These are phyloP conservation scores for Sclerotinia subarctica DNA, from an alignment of 2,329 filamentous ascomycete species.

Conservation along the genomic window DNA sequence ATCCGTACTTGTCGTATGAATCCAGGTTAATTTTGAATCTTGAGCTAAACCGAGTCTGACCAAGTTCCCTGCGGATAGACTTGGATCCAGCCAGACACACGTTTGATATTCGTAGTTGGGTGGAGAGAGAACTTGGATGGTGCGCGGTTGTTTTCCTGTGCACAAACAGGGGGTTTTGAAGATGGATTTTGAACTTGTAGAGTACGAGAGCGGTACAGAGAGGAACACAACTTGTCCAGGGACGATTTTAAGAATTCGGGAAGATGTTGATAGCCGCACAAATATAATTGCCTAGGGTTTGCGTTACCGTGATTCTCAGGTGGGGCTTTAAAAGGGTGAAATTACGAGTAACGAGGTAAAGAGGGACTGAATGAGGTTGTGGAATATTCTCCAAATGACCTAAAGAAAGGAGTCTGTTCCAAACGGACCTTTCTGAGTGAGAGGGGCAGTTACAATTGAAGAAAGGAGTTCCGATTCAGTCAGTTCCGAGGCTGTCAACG, in stretches of 20 bases:
- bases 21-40: background rate
- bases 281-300: background rate
- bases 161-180: background rate
- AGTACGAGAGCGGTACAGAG: background rate
- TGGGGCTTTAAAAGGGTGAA: background rate
- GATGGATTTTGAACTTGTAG: background rate
- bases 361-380: background rate
- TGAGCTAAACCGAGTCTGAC: background rate
- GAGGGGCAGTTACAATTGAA: too few species aligned
- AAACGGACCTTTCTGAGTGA: too few species aligned
- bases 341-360: background rate
- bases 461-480: background rate
- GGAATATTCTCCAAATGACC: background rate
- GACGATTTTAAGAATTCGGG: background rate
- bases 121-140: background rate
- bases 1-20: background rate
- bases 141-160: background rate
- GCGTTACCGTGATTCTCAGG: background rate
- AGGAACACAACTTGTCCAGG: background rate
- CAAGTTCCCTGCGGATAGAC: background rate
- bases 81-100: background rate
- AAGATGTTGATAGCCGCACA: too few species aligned
- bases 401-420: background rate
- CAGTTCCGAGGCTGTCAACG: too few species aligned
- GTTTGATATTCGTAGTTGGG: constrained; percentile 9